phyloP scores from a whole-genome alignment of 169 alveolate species.

The Eimeria mitis region DNA sequence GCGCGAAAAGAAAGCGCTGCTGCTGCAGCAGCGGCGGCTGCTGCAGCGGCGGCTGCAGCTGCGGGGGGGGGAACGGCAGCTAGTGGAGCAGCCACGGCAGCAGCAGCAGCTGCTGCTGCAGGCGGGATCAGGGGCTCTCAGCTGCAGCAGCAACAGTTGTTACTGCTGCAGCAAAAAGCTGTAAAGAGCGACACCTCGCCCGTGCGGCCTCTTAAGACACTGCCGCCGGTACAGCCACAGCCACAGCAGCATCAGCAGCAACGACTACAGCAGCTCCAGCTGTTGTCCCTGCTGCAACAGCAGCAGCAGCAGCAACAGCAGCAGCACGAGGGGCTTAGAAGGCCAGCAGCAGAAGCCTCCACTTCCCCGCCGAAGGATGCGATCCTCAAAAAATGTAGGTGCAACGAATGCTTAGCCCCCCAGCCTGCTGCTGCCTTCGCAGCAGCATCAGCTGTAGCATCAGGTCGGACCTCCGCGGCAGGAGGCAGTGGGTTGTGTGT shows the following conservation, averaged over 20 bases:
- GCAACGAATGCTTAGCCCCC: background rate
- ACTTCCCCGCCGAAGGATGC: constrained; percentile 63
- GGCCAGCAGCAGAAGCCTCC: constrained; percentile 45
- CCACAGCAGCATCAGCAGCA: constrained; percentile 35
- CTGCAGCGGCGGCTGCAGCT: constrained; percentile 56
- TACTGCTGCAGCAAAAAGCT: constrained; percentile 32
- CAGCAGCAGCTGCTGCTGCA: constrained; percentile 6
- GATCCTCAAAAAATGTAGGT: constrained; percentile 44
- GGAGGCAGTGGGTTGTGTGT: background rate
- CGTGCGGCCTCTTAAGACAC: constrained; percentile 33
- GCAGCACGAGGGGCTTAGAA: constrained; percentile 41
- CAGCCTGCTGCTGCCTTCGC: background rate
- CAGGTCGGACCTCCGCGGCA: background rate
- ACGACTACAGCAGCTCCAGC: constrained; percentile 63
- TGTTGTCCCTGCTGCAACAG: constrained; percentile 52
- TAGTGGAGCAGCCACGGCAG: constrained; percentile 29
- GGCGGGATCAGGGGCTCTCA: constrained; percentile 26
- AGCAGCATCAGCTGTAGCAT: background rate
- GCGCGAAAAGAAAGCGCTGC: constrained; percentile 63
- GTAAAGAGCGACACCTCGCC: constrained; percentile 36
- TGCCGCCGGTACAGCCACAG: constrained; percentile 24
- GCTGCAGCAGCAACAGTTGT: constrained; percentile 35
- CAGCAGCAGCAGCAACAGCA: constrained; percentile 61
- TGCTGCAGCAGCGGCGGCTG: constrained; percentile 58
- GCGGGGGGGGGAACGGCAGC: constrained; percentile 1